Base-by-base conservation (phyloP, 306 rosid genomes). In the Quercus parvula region DNA sequence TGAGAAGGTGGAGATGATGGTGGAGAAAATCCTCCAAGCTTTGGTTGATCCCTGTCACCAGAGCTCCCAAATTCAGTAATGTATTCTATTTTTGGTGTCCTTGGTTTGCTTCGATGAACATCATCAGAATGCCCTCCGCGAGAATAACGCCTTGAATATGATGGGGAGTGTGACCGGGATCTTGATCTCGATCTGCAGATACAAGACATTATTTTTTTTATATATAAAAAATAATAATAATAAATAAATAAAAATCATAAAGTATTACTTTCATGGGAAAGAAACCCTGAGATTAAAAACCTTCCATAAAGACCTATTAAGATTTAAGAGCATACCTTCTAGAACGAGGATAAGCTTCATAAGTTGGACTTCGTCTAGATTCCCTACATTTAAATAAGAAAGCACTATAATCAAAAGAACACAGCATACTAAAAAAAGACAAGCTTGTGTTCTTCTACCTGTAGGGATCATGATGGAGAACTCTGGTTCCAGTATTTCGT, bases 21-120 rank as follows among this genome's bases (percentile, higher is more conserved):
- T 80, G 97, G 98, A 86, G 99, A 93, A 83, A 90, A 83, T 85
- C 92, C 91, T 85, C 86, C 92, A 66, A 79, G 90, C 89, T 85
- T 90, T 58, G 89, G 84, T 74, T 78, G 92, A 80, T 83, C 92
- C 78, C 88, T 87, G 56, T 82, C 90, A 69, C 89, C 92, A 62
- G 94, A 81, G 84, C 96, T 88, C 85, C 97, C 98, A 78, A 95
- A 95, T 86, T 95, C 98, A 66, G 99, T 93, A 77, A 95, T 95
- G 79, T 89, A 95, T 77, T 95, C 99, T 74, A 95, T 93, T 88
- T 93, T 95, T 61, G 99, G 89, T 72, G 91, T 79, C 85, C 80
- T 78, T 17, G 88, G 84, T 85, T 90, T 95, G 97, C 89, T 87
- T 80, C 97, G 89, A 80, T 89, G 92, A 81, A 69, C 77, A 72